These are phyloP conservation scores for Hemerocallis citrina DNA, from an alignment of 106 monocot genomes.

Conservation along the genomic window DNA sequence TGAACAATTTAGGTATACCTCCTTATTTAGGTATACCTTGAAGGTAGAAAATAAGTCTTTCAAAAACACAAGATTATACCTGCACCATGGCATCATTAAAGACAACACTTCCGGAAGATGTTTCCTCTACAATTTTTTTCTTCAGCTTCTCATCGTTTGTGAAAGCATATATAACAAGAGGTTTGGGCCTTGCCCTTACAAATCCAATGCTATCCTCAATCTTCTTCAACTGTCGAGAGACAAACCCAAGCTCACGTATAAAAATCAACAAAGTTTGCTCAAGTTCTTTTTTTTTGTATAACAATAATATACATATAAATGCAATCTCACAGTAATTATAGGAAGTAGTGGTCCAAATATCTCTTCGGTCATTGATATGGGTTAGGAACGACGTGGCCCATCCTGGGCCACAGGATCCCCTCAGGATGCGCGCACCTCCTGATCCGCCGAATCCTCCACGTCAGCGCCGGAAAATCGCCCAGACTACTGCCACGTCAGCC, in stretches of 20 bases:
- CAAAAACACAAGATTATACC: too few species aligned
- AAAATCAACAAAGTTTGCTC: background rate
- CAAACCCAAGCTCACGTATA: background rate
- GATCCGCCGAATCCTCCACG: too few species aligned
- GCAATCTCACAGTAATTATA: conserved; percentile 59
- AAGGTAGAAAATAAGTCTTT: too few species aligned
- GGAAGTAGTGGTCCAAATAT: conserved; percentile 81
- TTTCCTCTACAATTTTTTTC: conserved; percentile 37
- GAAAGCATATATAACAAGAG: conserved; percentile 88
- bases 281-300: background rate
- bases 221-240: conserved; percentile 61
- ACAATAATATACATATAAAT: background rate
- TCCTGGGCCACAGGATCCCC: too few species aligned
- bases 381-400: too few species aligned
- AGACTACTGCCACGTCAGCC: too few species aligned
- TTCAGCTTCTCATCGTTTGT: conserved; percentile 47
- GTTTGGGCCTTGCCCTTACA: conserved; percentile 50
- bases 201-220: conserved; percentile 78
- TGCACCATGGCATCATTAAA: conserved; percentile 81
- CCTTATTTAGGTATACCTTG: too few species aligned
- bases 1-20: too few species aligned
- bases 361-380: conserved; percentile 94
- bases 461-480: too few species aligned
- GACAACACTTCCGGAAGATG: conserved; percentile 68
- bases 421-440: too few species aligned